Evolutionary conservation across 768 basidiomycete genomes (phyloP), one percentile per base, ranked within the genome.

Genomic region (Suillus weaverae): DNA sequence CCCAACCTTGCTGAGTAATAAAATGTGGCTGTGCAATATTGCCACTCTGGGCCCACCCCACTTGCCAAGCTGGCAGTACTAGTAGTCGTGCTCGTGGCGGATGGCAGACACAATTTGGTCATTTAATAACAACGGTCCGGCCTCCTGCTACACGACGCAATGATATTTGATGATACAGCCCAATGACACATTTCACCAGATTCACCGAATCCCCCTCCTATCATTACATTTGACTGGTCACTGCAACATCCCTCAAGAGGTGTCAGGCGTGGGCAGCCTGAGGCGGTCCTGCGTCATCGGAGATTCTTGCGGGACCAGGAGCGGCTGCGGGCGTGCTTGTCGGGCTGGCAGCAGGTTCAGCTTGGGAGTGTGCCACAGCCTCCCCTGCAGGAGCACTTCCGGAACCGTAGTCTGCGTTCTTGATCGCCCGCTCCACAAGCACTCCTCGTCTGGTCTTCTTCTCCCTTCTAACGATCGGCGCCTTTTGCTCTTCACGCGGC

Each of bases 331-430:
- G 74, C 53, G 66, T 66, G 41, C 64, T 32, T 50, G 43, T 63
- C 60, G 70, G 65, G 26, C 59, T 66, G 11, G 68, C 36, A 41
- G 62, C 53, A 9, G 71, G 48, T 48, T 63, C 66, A 26, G 44
- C 41, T 44, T 69, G 46, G 44, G 65, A 61, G 0, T 64, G 18
- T 26, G 54, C 64, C 2, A 62, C 33, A 18, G 53, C 53, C 22
- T 57, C 20, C 16, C 56, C 36, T 26, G 56, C 56, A 26, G 38
- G 57, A 41, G 39, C 57, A 13, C 51, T 66, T 2, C 60, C 68
- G 22, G 70, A 38, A 51, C 74, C 76, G 68, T 75, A 77, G 20
- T 77, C 74, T 16, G 74, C 75, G 41, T 41, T 59, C 36, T 55
- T 68, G 53, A 74, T 65, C 68, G 65, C 68, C 60, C 73, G 70